Base-by-base conservation (phyloP, 768 basidiomycete species). In the Ramaria rubella region DNA sequence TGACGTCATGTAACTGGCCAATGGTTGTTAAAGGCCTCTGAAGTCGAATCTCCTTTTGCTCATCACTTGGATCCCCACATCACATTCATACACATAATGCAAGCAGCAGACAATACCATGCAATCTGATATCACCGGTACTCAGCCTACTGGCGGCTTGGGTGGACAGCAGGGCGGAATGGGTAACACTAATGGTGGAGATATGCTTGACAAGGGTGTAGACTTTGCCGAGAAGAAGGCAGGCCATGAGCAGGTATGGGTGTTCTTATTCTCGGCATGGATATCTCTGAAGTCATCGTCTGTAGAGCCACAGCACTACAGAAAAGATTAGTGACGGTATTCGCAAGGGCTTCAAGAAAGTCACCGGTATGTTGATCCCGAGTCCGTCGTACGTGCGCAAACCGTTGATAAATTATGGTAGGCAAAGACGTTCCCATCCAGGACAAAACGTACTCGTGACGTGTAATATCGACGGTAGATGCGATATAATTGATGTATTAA, bases 211-310 rank as follows among this genome's bases (percentile, higher is more conserved):
- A 60, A 60, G 42, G 57, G 59, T 30, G 59, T 60, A 12, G 48
- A 60, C 48, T 60, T 8, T 23, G 46, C 30, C 26, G 59, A 60
- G 49, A 58, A 33, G 30, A 58, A 38, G 19, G 46, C 45, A 21
- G 59, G 59, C n/a, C 59, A 60, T 42, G 58, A 58, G 27, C 45
- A 58, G 57, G 59, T 60, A 49, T n/a, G n/a, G n/a, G n/a, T n/a
- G 11, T 8, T 7, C 24, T 42, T 3, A 3, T 33, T n/a, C n/a
- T 14, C 21, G 2, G 31, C 26, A 24, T 27, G 31, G 21, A 17
- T 36, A 17, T 31, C 52, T 15, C 23, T 52, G 26, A 14, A 33
- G n/a, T n/a, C 21, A n/a, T 36, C 29, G 12, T 24, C 38, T 45
- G 24, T 31, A 60, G 59, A 58, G 57, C 29, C 59, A 51, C 27